Evolutionary conservation across 176 grass and related monocot genomes (phyloP), one percentile per base, ranked within the genome.

Genomic region (Pontederia crassipes): DNA sequence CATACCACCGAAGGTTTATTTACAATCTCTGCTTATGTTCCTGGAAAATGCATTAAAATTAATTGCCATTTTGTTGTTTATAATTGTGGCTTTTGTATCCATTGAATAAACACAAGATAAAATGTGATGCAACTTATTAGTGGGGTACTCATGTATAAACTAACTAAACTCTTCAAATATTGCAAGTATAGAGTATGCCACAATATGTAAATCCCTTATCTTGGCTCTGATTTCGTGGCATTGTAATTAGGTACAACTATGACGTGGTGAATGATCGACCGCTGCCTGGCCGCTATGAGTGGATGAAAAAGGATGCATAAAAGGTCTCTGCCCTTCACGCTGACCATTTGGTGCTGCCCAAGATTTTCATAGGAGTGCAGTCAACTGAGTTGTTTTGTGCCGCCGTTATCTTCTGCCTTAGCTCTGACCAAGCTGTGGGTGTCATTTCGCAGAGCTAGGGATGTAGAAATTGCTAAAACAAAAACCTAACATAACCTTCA

Each of bases 201-300:
- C n/a, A 29, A 14, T 49, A 11, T 16, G 14, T 15, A 64, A n/a
- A 28, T 10, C 17, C 55, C 35, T 46, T 12, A 16, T 28, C 52
- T 45, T 56, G 26, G 29, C 13, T n/a, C 17, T 29, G 12, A 50
- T 68, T 17, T 45, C 70, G 17, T 58, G 20, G 11, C 50, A 40
- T 40, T 40, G 32, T 40, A 40, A 40, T 40, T 40, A 81, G 79
- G 53, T 81, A 81, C 66, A 81, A 81, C 67, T 81, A 66, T 59
- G 79, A 81, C 76, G 65, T 73, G n/a, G 79, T 75, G 53, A 76
- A 62, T 2, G 79, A 81, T 50, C 52, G 66, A 60, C 79, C 79
- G 27, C 59, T 81, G 14, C 79, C 72, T 2, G 79, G 79, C 67
- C 79, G 79, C 46, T 81, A 76, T 71, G 72, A 76, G 71, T 81